These are phyloP conservation scores for Oemleria cerasiformis DNA, from an alignment of 306 rosid species.

Conservation along the genomic window DNA sequence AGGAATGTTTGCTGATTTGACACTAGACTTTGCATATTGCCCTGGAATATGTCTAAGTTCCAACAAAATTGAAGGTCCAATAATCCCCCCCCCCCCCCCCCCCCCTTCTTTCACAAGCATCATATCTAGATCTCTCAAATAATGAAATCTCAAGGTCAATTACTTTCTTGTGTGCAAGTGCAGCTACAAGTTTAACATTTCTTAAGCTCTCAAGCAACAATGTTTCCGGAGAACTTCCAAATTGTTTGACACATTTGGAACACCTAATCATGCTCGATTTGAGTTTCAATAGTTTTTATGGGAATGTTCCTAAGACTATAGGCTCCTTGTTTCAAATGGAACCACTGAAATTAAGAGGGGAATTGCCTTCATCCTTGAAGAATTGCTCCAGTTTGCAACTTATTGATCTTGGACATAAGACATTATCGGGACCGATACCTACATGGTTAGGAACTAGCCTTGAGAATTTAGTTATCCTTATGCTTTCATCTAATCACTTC, in stretches of 20 bases:
- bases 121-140: conserved; percentile 10
- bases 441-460: background rate
- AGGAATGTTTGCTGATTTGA: background rate
- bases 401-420: conserved; percentile 16
- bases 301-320: background rate
- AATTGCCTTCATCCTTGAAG: conserved; percentile 1
- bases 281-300: background rate
- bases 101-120: background rate
- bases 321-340: background rate
- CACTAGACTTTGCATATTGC: background rate
- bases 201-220: conserved; percentile 9
- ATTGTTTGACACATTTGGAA: background rate
- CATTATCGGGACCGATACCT: conserved; percentile 2
- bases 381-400: background rate
- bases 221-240: background rate
- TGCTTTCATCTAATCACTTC: background rate
- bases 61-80: background rate
- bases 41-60: background rate
- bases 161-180: conserved; percentile 3
- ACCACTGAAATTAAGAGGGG: background rate
- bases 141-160: background rate
- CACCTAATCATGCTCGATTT: background rate
- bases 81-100: no score
- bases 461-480: no score
- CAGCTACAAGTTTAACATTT: rapidly evolving